Percentiles rank a stretch among this genome's conserved stretches.
phyloP scores from a whole-genome alignment of 495 filamentous ascomycete genomes.

The Astrothelium macrocarpum region DNA sequence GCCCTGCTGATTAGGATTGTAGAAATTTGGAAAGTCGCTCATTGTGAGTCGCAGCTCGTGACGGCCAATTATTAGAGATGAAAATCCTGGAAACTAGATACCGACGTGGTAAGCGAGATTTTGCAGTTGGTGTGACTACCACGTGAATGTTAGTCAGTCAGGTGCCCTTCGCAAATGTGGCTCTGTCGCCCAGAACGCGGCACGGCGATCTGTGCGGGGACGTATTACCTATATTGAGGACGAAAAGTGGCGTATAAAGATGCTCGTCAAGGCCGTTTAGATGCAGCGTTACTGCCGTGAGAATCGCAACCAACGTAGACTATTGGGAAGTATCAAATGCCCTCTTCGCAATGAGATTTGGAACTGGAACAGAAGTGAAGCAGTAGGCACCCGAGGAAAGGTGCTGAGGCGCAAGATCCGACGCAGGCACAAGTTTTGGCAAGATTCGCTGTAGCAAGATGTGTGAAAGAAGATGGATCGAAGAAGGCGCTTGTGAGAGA shows the following conservation, averaged over 20 bases:
- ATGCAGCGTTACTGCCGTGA: background rate
- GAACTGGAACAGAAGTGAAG: constrained; percentile 1
- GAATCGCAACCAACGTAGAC: constrained; percentile 1
- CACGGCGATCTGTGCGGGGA: background rate
- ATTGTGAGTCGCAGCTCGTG: constrained; percentile 16
- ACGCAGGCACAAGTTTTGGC: background rate
- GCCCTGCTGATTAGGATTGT: constrained; percentile 24
- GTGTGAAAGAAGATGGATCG: constrained; percentile 3
- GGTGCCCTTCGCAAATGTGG: background rate
- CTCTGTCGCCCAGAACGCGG: background rate
- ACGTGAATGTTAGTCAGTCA: constrained; percentile 5
- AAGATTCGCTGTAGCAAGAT: background rate
- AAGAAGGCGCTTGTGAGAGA: constrained; percentile 7
- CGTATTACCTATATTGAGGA: background rate
- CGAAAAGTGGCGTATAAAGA: background rate
- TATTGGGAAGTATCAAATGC: constrained; percentile 4
- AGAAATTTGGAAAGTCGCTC: constrained; percentile 19
- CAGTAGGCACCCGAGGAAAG: background rate
- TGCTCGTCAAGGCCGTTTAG: constrained; percentile 5
- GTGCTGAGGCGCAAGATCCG: background rate
- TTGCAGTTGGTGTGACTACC: background rate
- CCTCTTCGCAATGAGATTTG: background rate
- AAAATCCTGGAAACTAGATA: background rate
- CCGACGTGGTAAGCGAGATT: constrained; percentile 7
- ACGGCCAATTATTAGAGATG: constrained; percentile 4